Evolutionary conservation across 371 early-diverging fungal genomes (phyloP), one percentile per base, ranked within the genome.

Genomic region (Rhizopus delemar): DNA sequence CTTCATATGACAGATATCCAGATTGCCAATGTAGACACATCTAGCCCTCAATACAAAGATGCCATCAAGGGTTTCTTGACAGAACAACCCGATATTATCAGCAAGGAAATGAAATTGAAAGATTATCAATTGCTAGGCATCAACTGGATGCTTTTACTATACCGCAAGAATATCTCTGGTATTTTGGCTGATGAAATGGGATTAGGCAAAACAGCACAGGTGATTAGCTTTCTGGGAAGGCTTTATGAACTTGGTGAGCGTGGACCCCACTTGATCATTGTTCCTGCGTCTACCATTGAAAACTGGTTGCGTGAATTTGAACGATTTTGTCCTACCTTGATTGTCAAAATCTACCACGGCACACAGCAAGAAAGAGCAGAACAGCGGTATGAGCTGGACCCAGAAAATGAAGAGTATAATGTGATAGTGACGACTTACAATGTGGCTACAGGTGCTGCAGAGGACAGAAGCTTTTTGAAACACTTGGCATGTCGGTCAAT

Each of bases 181-280:
- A 95, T 96, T 60, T 70, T 96, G 29, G 96, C 95, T 0, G 96
- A 95, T 65, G 94, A 94, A 80, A 96, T 94, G 95, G 99, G 98
- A 6, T 85, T 99, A 8, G 99, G 99, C n/a, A 99, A 99, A 73
- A 97, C 98, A 4, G 90, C 95, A 7, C 98, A 97, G 66, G 93
- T 95, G 5, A 97, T 98, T 62, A 75, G 90, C 33, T 92, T 95
- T 56, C 57, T 98, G 36, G 88, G 87, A 11, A 77, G 82, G 12
- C 76, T 93, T 11, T 63, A 78, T 3, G 86, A 87, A 48, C 60
- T 74, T 12, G 86, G 82, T 0, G 74, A 81, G 16, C 49, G 62
- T 6, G 92, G 93, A 0, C 93, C 92, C 6, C 91, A 90, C 70
- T 55, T 96, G 15, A 78, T 96, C n/a, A 79, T 96, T 22, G 94